phyloP scores from a whole-genome alignment of 306 rosid species.

The Canavalia gladiata region DNA sequence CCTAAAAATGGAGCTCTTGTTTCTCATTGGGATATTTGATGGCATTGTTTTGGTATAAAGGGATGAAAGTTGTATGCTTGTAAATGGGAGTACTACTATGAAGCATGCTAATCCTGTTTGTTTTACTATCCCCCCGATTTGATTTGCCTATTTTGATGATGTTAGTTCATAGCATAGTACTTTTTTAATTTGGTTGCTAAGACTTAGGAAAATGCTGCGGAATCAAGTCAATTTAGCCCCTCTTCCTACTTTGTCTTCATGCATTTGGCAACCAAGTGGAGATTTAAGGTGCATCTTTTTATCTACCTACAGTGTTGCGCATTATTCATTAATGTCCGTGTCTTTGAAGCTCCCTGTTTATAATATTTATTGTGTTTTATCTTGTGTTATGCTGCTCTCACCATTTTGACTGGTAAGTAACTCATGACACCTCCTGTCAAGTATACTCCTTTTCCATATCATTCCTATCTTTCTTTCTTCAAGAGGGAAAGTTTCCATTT shows the following conservation, averaged over 20 bases:
- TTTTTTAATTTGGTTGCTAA: constrained; percentile 38
- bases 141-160: constrained; percentile 39
- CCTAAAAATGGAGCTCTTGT: constrained; percentile 24
- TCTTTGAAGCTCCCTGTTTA: neutral
- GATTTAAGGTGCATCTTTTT: constrained; percentile 20
- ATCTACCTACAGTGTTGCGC: neutral
- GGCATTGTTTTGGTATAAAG: constrained; percentile 45
- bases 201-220: constrained; percentile 45
- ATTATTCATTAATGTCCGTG: constrained; percentile 25
- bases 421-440: constrained; percentile 25
- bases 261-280: constrained; percentile 29
- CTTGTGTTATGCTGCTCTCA: constrained; percentile 18
- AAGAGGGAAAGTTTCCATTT: constrained; percentile 23
- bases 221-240: constrained; percentile 20
- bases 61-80: constrained; percentile 12
- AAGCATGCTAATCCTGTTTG: constrained; percentile 6
- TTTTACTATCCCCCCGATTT: constrained; percentile 28
- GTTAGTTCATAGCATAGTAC: constrained; percentile 41
- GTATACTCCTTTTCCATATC: constrained; percentile 30
- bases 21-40: constrained; percentile 37
- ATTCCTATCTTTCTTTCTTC: constrained; percentile 14
- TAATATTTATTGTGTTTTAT: constrained; percentile 19
- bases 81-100: constrained; percentile 31
- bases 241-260: constrained; percentile 33
- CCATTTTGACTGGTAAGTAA: constrained; percentile 25